Conservation (phyloP, 371 early-diverging fungal genomes). For the Rhizopus delemar region DNA sequence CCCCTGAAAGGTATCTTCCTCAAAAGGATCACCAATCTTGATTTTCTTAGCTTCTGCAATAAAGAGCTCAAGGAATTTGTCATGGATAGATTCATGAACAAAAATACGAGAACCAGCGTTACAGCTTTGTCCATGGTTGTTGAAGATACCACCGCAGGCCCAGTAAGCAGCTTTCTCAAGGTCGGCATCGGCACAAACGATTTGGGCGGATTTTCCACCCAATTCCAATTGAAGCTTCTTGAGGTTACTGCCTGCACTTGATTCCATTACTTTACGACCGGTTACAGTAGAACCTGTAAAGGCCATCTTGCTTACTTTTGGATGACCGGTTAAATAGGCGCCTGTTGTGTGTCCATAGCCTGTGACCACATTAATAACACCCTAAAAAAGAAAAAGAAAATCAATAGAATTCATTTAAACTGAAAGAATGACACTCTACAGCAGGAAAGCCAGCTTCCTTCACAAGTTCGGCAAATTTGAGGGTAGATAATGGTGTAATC, state of each 20-base stretch:
- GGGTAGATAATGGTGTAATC: slow-evolving; percentile 56
- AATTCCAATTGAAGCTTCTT: slow-evolving; percentile 84
- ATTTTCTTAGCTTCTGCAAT: slow-evolving; percentile 61
- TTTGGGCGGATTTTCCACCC: slow-evolving; percentile 89
- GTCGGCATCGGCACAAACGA: slow-evolving; percentile 85
- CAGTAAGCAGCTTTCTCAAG: slow-evolving; percentile 75
- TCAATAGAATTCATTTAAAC: neutral
- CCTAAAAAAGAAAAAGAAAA: slow-evolving; percentile 24
- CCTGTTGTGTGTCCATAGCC: slow-evolving; percentile 47
- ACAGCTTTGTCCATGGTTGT: slow-evolving; percentile 88
- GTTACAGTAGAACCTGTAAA: slow-evolving; percentile 65
- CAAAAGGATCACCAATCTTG: slow-evolving; percentile 63
- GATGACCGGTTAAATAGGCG: slow-evolving; percentile 35
- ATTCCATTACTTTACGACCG: slow-evolving; percentile 57
- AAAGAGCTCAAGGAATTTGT: slow-evolving; percentile 67
- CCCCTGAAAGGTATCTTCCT: slow-evolving; percentile 64
- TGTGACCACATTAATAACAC: slow-evolving; percentile 73
- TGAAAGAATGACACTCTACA: slow-evolving; percentile 21
- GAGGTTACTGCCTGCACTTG: slow-evolving; percentile 62
- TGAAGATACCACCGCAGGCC: slow-evolving; percentile 70
- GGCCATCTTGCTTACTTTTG: slow-evolving; percentile 56
- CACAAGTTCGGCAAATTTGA: slow-evolving; percentile 48
- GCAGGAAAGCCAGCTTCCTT: slow-evolving; percentile 52
- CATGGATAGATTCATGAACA: slow-evolving; percentile 80
- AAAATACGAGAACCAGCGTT: slow-evolving; percentile 84